phyloP scores from a whole-genome alignment of 2,329 filamentous ascomycete species.

The Cercospora canescens region DNA sequence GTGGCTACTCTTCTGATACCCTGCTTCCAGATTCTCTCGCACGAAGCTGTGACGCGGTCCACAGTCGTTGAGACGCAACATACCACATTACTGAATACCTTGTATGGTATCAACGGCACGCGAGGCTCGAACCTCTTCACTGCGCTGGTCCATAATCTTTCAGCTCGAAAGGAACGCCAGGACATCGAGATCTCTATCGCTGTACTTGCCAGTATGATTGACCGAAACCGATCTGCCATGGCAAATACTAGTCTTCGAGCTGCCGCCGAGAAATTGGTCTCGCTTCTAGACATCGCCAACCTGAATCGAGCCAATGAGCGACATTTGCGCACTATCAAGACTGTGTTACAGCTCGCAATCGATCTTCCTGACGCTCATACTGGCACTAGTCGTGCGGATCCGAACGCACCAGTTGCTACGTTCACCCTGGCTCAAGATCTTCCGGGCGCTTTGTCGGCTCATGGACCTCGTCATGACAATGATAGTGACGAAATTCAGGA shows the following conservation, averaged over 20 bases:
- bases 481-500: constrained; percentile 63
- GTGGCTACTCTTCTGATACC: constrained; percentile 4
- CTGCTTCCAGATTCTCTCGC: constrained; percentile 16
- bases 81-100: constrained; percentile 8
- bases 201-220: constrained; percentile 12
- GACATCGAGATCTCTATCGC: constrained; percentile 3
- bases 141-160: not conserved
- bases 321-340: constrained; percentile 11
- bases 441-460: constrained; percentile 35
- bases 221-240: constrained; percentile 8
- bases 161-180: not conserved
- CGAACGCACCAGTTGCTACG: not conserved
- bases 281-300: not conserved
- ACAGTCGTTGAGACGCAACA: constrained; percentile 5
- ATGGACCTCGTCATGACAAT: constrained; percentile 72
- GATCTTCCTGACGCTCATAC: not conserved
- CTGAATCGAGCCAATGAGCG: constrained; percentile 5
- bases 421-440: constrained; percentile 23
- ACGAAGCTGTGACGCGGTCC: constrained; percentile 11
- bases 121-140: constrained; percentile 10
- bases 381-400: not conserved
- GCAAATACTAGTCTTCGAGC: constrained; percentile 5
- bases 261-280: constrained; percentile 9
- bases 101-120: constrained; percentile 10
- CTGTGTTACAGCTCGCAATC: constrained; percentile 5